Evolutionary conservation across 2,329 filamentous ascomycete species (phyloP).

Genomic region (Malbranchea cinnamomea): DNA sequence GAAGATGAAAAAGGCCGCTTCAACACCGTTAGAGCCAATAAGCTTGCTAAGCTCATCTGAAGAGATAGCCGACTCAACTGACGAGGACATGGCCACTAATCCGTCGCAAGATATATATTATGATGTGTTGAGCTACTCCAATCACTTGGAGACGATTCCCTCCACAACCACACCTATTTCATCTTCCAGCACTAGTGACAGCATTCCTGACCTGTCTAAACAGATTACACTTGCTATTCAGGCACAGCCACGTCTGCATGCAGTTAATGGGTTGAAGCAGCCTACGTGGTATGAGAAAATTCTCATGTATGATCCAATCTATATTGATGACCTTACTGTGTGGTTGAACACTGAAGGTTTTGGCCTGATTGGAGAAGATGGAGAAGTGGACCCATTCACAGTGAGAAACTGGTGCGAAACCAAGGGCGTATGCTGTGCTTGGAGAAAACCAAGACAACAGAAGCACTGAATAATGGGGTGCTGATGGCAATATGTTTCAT

Average conservation of each 20-base stretch:
- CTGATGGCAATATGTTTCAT: no score
- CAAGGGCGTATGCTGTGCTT: conserved; percentile 71
- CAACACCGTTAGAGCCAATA: background rate
- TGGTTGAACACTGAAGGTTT: conserved; percentile 69
- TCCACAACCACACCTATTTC: background rate
- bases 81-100: no score
- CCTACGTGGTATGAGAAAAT: conserved; percentile 85
- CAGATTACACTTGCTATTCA: conserved; percentile 36
- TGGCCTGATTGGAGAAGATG: conserved; percentile 47
- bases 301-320: conserved; percentile 78
- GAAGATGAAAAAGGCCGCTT: background rate
- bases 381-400: conserved; percentile 46
- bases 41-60: background rate
- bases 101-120: no score
- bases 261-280: conserved; percentile 23
- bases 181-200: conserved; percentile 1
- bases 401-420: conserved; percentile 85
- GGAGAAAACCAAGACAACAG: conserved; percentile 44
- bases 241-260: conserved; percentile 19
- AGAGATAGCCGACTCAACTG: background rate
- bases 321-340: conserved; percentile 66
- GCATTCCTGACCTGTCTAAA: conserved; percentile 27
- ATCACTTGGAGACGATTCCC: background rate
- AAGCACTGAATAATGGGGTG: no score
- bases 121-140: background rate